Evolutionary conservation across 2,329 filamentous ascomycete genomes (phyloP), one percentile per base, ranked within the genome.

Genomic region (Aspergillus novoparasiticus): DNA sequence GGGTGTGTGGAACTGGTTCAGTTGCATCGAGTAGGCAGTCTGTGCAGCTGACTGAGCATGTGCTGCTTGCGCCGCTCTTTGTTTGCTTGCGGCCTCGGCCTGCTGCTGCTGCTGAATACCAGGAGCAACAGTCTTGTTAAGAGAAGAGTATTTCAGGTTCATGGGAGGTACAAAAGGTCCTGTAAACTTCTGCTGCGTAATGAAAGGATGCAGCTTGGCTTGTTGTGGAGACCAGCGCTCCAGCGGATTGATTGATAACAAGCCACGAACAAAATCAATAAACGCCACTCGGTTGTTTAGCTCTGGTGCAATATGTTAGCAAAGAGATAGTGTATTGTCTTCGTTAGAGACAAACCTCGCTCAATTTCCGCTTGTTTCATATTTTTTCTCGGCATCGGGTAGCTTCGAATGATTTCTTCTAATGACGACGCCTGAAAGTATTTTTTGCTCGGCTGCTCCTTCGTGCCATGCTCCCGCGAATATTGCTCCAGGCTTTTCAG

Each of bases 381-480:
- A 74, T 97, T 97, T 82, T 99, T 99, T 73, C 95, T 87, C 55
- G 95, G 95, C 94, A 99, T 97, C 6, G 95, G 91, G 75, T 99
- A 99, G 61, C 92, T 93, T 76, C 96, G 93, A 81, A 99, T 98
- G 68, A 99, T 99, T 69, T 99, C 95, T 4, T 94, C 94, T 59
- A 99, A 82, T 1, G 93, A 96, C 46, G 89, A 97, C 41, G 94
- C 93, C 72, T 94, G 92, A 81, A 99, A 99, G 79, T 99, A 99
- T 80, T 98, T 98, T 84, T 99, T 99, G 87, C 95, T 99, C 26
- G 95, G 95, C 78, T 98, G 95, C 79, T 99, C 95, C 78, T 99
- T 99, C 41, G 93, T 95, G 63, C 91, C 91, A 76, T 97, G 95
- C 76, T 99, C 95, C 61, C 94, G 86, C 19, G 95, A 94, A 78